Evolutionary conservation across 768 basidiomycete genomes (phyloP).

Genomic region (Lactarius vividus): DNA sequence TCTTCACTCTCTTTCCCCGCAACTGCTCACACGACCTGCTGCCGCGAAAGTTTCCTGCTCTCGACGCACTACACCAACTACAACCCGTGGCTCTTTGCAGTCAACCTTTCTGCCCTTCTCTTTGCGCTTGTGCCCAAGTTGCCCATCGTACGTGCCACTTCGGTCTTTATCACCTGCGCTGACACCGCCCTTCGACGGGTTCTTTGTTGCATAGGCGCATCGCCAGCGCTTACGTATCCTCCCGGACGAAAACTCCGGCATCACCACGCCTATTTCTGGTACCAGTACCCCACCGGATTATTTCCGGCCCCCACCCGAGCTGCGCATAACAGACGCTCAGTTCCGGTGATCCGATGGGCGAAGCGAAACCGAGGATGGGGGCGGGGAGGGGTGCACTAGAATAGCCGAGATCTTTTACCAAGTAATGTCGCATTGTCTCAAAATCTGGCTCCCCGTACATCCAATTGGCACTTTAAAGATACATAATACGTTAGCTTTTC

Average conservation of each 20-base stretch:
- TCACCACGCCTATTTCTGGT: constrained; percentile 65
- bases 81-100: constrained; percentile 87
- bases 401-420: constrained; percentile 24
- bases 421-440: constrained; percentile 21
- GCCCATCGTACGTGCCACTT: constrained; percentile 64
- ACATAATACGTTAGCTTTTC: neutral
- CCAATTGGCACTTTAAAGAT: constrained; percentile 7
- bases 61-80: constrained; percentile 99
- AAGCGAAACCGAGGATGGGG: neutral
- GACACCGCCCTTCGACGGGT: constrained; percentile 3
- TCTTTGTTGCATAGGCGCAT: constrained; percentile 57
- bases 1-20: constrained; percentile 1
- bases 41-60: constrained; percentile 71
- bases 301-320: constrained; percentile 33
- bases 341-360: constrained; percentile 35
- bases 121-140: constrained; percentile 91
- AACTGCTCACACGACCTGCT: constrained; percentile 22
- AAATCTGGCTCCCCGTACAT: neutral
- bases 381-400: constrained; percentile 4
- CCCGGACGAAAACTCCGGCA: constrained; percentile 59
- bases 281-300: constrained; percentile 37
- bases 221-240: constrained; percentile 80
- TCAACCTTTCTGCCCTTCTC: constrained; percentile 81
- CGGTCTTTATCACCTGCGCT: neutral
- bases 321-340: constrained; percentile 46